Conservation (phyloP, 2,329 filamentous ascomycete genomes). For the Phyllosticta capitalensis region DNA sequence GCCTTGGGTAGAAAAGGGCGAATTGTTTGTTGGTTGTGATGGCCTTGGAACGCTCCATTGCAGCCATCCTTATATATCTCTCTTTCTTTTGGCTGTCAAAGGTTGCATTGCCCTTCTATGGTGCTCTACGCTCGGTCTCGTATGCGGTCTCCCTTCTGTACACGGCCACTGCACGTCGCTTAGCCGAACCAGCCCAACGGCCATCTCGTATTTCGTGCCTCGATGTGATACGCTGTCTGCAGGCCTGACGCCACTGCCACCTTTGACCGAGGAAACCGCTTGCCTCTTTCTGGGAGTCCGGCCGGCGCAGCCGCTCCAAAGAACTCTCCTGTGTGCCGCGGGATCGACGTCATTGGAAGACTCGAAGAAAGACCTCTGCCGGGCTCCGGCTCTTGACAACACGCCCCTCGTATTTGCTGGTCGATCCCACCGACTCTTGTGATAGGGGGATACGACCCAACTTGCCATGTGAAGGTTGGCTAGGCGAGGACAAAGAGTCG, state of each 20-base stretch:
- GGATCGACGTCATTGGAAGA: not conserved
- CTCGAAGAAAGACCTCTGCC: not conserved
- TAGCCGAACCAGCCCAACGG: not conserved
- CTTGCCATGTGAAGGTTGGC: too few species aligned
- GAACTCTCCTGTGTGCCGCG: not conserved
- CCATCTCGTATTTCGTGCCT: constrained; percentile 7
- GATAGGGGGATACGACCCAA: not conserved
- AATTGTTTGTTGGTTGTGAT: not conserved
- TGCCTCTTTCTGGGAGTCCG: not conserved
- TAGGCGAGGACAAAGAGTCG: not conserved
- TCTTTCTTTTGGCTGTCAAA: not conserved
- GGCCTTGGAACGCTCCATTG: not conserved
- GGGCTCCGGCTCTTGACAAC: not conserved
- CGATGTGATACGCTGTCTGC: constrained; percentile 2
- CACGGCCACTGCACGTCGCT: not conserved
- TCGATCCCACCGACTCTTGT: not conserved
- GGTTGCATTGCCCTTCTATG: not conserved
- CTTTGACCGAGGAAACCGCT: not conserved
- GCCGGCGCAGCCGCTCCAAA: not conserved
- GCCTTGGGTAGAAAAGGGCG: not conserved
- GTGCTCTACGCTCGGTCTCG: not conserved
- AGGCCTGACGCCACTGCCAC: constrained; percentile 6
- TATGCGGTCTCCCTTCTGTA: not conserved
- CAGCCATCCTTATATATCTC: constrained; percentile 1
- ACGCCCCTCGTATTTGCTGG: not conserved